Evolutionary conservation across 495 filamentous ascomycete genomes (phyloP).

Genomic region (Neurospora sp.): DNA sequence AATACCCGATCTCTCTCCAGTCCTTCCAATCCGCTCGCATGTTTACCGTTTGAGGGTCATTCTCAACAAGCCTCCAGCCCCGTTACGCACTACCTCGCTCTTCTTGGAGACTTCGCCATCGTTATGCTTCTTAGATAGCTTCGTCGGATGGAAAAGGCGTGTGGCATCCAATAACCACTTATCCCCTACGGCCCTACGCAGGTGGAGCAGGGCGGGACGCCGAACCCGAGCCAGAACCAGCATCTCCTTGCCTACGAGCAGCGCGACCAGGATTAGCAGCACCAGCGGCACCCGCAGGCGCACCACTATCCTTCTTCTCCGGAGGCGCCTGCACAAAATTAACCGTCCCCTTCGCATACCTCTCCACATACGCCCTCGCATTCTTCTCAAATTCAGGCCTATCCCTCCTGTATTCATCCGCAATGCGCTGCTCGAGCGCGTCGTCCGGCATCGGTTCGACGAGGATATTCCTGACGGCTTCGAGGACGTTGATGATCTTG

Average conservation of each 20-base stretch:
- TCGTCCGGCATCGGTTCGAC: constrained; percentile 89
- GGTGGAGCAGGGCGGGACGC: background rate
- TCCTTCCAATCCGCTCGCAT: background rate
- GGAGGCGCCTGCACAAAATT: constrained; percentile 10
- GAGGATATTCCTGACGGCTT: constrained; percentile 68
- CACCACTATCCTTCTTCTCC: background rate
- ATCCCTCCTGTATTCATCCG: constrained; percentile 72
- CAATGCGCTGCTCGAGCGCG: constrained; percentile 79
- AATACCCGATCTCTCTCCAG: background rate
- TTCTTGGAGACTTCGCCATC: background rate
- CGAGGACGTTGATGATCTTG: constrained; percentile 66
- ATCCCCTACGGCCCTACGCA: background rate
- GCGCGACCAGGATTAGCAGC: background rate
- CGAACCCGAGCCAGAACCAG: background rate
- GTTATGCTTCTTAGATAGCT: background rate
- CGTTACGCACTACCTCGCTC: background rate
- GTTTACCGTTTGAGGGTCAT: background rate
- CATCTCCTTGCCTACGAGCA: background rate
- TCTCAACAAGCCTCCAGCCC: background rate
- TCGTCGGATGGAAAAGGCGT: background rate
- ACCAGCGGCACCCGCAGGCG: background rate
- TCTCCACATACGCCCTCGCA: constrained; percentile 69
- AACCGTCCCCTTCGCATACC: constrained; percentile 53
- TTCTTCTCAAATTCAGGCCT: constrained; percentile 69
- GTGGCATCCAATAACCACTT: background rate